Conservation (phyloP, 768 basidiomycete genomes). For the Ramaria sp. region DNA sequence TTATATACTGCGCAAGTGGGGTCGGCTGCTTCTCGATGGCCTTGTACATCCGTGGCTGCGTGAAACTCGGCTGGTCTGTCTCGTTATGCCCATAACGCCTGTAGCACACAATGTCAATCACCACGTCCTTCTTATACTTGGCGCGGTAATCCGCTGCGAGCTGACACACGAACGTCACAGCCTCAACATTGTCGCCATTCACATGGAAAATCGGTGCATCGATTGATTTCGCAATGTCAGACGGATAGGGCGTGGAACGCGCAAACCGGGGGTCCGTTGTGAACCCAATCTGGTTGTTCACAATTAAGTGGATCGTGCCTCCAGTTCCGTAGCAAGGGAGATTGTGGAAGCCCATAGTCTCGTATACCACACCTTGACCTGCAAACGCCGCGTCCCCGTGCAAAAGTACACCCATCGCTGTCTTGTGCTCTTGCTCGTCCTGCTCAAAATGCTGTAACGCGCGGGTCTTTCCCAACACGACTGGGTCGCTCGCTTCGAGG, state of each 20-base stretch:
- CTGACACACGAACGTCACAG: slow-evolving; percentile 96
- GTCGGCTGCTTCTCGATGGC: slow-evolving; percentile 93
- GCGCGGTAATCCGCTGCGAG: slow-evolving; percentile 97
- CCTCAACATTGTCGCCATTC: slow-evolving; percentile 97
- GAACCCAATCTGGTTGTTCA: slow-evolving; percentile 99
- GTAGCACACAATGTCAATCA: slow-evolving; percentile 97
- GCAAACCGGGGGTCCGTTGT: slow-evolving; percentile 97
- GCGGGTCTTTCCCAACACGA: slow-evolving; percentile 98
- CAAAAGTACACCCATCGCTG: slow-evolving; percentile 90
- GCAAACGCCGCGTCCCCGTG: slow-evolving; percentile 99
- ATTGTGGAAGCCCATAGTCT: slow-evolving; percentile 97
- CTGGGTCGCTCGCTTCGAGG: slow-evolving; percentile 92
- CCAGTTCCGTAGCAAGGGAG: slow-evolving; percentile 94
- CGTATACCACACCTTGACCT: slow-evolving; percentile 96
- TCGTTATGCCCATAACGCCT: slow-evolving; percentile 99
- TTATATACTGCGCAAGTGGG: slow-evolving; percentile 82
- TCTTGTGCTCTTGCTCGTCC: slow-evolving; percentile 67
- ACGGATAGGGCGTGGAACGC: slow-evolving; percentile 95
- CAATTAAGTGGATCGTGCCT: slow-evolving; percentile 95
- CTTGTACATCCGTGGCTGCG: slow-evolving; percentile 97
- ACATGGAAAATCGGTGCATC: slow-evolving; percentile 99
- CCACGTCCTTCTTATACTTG: slow-evolving; percentile 98
- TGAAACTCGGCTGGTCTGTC: slow-evolving; percentile 97
- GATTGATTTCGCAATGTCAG: slow-evolving; percentile 96
- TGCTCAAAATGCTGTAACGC: slow-evolving; percentile 92